Conservation (phyloP, 2,329 filamentous ascomycete species). For the Colletotrichum destructivum region DNA sequence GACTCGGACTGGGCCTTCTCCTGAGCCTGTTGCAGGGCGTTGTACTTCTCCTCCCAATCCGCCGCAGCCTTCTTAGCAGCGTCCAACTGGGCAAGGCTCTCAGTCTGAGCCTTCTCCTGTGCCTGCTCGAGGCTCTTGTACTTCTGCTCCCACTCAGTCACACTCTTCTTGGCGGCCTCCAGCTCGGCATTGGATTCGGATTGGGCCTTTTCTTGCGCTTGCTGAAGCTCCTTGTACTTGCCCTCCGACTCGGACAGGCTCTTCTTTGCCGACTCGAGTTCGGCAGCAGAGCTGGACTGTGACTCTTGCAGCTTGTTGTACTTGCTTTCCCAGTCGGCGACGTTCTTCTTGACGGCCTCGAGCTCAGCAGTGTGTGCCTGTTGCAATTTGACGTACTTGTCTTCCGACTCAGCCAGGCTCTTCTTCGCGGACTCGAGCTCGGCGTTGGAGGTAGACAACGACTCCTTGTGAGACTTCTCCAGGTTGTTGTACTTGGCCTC, state of each 20-base stretch:
- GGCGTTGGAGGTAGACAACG: constrained; percentile 9
- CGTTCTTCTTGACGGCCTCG: constrained; percentile 36
- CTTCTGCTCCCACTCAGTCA: constrained; percentile 47
- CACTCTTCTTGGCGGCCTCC: constrained; percentile 33
- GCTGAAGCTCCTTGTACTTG: constrained; percentile 49
- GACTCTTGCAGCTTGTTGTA: constrained; percentile 44
- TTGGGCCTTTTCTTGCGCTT: constrained; percentile 45
- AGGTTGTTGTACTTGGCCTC: constrained; percentile 46
- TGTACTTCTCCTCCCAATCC: constrained; percentile 50
- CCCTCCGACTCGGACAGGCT: constrained; percentile 47
- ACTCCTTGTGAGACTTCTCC: constrained; percentile 28
- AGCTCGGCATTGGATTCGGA: constrained; percentile 46
- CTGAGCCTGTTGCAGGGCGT: constrained; percentile 43
- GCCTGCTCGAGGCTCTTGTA: constrained; percentile 44
- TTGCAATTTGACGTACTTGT: constrained; percentile 44
- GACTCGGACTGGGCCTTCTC: constrained; percentile 49
- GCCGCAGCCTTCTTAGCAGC: constrained; percentile 37
- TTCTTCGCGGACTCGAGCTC: constrained; percentile 37
- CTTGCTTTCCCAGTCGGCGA: constrained; percentile 47
- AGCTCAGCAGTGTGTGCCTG: constrained; percentile 40
- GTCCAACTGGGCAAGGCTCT: constrained; percentile 44
- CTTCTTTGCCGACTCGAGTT: constrained; percentile 44
- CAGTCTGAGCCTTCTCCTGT: constrained; percentile 48
- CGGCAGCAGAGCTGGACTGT: constrained; percentile 43
- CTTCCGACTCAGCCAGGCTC: constrained; percentile 44